Evolutionary conservation across 139 green algal species (phyloP), one percentile per base, ranked within the genome.

Genomic region (Micractinium sp.): DNA sequence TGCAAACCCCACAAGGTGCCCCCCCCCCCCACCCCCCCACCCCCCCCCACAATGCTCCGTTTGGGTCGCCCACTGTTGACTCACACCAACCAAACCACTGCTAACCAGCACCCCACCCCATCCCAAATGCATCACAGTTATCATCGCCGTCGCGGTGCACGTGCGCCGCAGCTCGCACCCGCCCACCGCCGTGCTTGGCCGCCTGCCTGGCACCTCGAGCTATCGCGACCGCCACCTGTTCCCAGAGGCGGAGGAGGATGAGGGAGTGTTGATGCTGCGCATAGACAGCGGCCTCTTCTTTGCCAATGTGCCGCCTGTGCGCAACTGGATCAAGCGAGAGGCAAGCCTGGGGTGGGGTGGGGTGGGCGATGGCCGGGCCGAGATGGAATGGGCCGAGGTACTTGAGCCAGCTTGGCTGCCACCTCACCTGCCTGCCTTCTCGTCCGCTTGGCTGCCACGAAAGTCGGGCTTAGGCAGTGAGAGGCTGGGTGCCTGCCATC

Each of bases 221-320:
- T 77, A 77, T 27, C 33, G 71, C 14, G 71, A 77, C 71, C 33
- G 31, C 71, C 20, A 38, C 31, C 71, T 77, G 71, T 90, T 86
- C 78, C 87, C 87, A 31, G 87, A 90, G 36, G 81, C 88, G 25
- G 81, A 83, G 73, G n/a, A 77, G n/a, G 47, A 47, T 31, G 82
- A 91, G 13, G 94, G 95, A n/a, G 89, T 97, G 38, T 87, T 97
- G 9, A 60, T 95, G 29, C 81, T 95, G 53, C 91, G 95, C 74
- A 93, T 97, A 23, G 94, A 96, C 35, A 89, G 95, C 0, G 90
- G 94, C 38, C 90, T 96, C 77, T 97, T 77, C 36, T 90, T 90
- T 36, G 87, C 87, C 27, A 98, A 98, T 83, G 92, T 96, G 19
- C 86, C 92, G 78, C 96, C 91, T 63, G 91, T 98, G 60, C 92